Evolutionary conservation across 257 asterid genomes (phyloP).

Genomic region (Ligustrum vulgare): DNA sequence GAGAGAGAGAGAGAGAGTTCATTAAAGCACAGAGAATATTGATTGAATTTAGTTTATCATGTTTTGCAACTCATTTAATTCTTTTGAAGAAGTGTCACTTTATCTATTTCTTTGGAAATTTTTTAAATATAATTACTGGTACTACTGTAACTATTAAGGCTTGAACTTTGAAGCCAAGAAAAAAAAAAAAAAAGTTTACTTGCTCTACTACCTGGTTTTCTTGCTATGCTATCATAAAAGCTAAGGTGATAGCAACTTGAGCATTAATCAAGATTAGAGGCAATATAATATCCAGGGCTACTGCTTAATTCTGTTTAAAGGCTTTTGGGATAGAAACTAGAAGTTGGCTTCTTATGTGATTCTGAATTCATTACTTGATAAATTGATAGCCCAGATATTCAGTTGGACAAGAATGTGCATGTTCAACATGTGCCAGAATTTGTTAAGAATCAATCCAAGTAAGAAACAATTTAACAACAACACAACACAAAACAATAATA

Average conservation of each 20-base stretch:
- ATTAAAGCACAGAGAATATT: not conserved
- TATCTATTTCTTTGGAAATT: not conserved
- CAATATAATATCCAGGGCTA: not conserved
- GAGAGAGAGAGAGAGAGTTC: not conserved
- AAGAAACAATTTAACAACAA: no score
- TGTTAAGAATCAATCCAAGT: not conserved
- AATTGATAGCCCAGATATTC: not conserved
- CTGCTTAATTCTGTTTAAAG: not conserved
- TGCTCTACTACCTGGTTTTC: not conserved
- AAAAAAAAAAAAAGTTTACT: not conserved
- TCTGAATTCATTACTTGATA: not conserved
- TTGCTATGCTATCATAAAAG: not conserved
- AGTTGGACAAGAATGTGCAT: not conserved
- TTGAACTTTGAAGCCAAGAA: no score
- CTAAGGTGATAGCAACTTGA: not conserved
- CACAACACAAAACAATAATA: no score
- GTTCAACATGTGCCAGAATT: not conserved
- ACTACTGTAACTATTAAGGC: not conserved
- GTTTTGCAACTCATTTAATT: not conserved
- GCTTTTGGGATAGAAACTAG: not conserved
- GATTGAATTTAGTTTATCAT: not conserved
- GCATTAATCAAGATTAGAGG: not conserved
- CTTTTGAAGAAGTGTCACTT: not conserved
- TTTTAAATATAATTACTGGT: not conserved
- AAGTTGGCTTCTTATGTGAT: not conserved